Base-by-base conservation (phyloP, 2,329 filamentous ascomycete genomes). In the Trichoderma sp. region DNA sequence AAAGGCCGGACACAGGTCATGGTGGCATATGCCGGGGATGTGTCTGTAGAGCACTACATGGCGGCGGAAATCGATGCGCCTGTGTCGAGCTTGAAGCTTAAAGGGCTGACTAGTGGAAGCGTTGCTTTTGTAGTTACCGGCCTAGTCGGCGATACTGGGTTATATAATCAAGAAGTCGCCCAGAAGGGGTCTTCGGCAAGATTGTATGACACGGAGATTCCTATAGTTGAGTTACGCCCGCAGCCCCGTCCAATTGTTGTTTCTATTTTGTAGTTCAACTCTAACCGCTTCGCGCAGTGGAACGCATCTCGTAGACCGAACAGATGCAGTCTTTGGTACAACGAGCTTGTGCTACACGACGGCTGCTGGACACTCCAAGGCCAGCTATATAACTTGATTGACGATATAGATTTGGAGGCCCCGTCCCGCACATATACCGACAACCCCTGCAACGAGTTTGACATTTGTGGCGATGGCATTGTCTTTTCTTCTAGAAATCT, bases 271-370 rank as follows among this genome's bases (percentile, higher is more conserved):
- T 14, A 1, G 47, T 29, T 5, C 4, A 19, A 33, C 40, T 60
- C 80, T 82, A 71, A 75, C 55, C 35, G 14, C 5, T 55, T 4
- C 29, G 10, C 58, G 11, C 56, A 82, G 77, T 78, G 77, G 77
- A 76, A 79, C 66, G 68, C 73, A 1, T 78, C 78, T 40, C 73
- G 73, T 29, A 76, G 75, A 27, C 72, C 75, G 8, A 73, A 79
- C 49, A 77, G 73, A 24, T 76, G 79, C 64, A 72, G 75, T 5
- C 76, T 83, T 31, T 83, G 81, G 78, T 83, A 82, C 73, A 79
- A 77, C 11, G 75, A 73, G 13, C 73, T 83, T 21, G 72, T 74
- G 59, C n/a, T 43, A 13, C 52, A 53, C 31, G 72, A 76, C 27
- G 74, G 72, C 14, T 55, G 68, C 5, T 82, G 79, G 80, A 72